A percentile compares a stretch with the other conserved stretches of the same genome.
These are phyloP conservation scores for Rosa hybrid DNA, from an alignment of 331 rosid species.

Conservation along the genomic window DNA sequence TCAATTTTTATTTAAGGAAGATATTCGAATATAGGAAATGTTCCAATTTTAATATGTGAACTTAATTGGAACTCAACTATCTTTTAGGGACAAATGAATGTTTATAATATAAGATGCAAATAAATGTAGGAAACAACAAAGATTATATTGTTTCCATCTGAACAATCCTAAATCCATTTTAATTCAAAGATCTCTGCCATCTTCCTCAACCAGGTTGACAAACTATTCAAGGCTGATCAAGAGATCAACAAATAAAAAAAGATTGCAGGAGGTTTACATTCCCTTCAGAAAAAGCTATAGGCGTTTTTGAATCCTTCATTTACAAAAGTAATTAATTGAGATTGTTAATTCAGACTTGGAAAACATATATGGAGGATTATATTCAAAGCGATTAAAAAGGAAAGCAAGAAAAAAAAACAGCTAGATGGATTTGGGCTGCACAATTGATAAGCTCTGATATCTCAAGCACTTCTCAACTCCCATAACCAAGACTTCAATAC, in stretches of 20 bases:
- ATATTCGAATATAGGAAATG: background rate
- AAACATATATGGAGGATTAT: background rate
- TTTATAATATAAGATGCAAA: background rate
- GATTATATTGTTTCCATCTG: background rate
- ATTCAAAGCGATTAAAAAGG: background rate
- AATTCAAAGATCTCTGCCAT: background rate
- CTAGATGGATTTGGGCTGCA: background rate
- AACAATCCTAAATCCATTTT: background rate
- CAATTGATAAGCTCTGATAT: background rate
- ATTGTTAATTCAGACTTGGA: background rate
- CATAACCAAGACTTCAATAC: background rate
- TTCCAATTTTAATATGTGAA: background rate
- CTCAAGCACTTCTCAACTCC: constrained; percentile 6
- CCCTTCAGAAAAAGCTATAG: background rate
- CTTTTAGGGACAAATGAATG: background rate
- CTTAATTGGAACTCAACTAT: background rate
- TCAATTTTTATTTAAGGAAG: background rate
- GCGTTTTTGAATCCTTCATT: constrained; percentile 14
- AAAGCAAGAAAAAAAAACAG: background rate
- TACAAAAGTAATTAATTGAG: constrained; percentile 1
- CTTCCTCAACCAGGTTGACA: background rate
- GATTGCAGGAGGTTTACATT: background rate
- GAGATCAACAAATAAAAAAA: constrained; percentile 7
- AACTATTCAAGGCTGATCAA: background rate
- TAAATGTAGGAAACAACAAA: background rate